Evolutionary conservation across 345 rosid species (phyloP), one percentile per base, ranked within the genome.

Genomic region (Chamaenerion angustifolium): DNA sequence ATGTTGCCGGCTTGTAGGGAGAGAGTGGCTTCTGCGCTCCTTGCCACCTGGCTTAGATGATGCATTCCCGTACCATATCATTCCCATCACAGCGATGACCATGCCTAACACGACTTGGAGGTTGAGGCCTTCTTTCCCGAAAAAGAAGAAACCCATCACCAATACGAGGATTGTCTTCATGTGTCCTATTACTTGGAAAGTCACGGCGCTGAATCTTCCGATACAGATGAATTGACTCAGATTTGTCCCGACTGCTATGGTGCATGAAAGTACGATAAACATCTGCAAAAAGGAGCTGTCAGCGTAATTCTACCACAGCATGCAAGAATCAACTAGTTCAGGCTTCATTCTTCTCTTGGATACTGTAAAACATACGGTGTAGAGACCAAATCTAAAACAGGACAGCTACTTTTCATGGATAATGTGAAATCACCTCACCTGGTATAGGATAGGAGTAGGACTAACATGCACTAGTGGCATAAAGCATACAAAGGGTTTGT

Each of bases 181-280:
- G 71, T 90, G 95, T 46, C 98, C 98, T 6, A 90, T 81, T 18
- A 90, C 98, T 81, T 90, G 95, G 74, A 90, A 90, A 2, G 98
- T 72, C 42, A 90, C 98, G 0, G 98, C 98, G 2, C 92, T 81
- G 60, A 83, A 86, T 67, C 98, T 82, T 49, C 98, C 95, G 4
- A 90, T 83, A 71, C 98, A 90, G 43, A 90, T 86, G 82, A 90
- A 90, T 25, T 90, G 98, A 74, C 95, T 90, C 35, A 86, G 98
- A 71, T 90, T 90, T 58, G 98, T 90, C 15, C 98, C 98, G 0
- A 90, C 95, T 0, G 95, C 95, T 35, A 90, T 86, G 55, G 62
- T 74, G 71, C 98, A 90, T 0, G 98, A 86, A 25, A 90, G 59
- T 54, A 86, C 48, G 21, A 83, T 56, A 77, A 90, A 90, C 67